These are phyloP conservation scores for Apiotrichum gracile DNA, from an alignment of 1,284 basidiomycete species.

Conservation along the genomic window DNA sequence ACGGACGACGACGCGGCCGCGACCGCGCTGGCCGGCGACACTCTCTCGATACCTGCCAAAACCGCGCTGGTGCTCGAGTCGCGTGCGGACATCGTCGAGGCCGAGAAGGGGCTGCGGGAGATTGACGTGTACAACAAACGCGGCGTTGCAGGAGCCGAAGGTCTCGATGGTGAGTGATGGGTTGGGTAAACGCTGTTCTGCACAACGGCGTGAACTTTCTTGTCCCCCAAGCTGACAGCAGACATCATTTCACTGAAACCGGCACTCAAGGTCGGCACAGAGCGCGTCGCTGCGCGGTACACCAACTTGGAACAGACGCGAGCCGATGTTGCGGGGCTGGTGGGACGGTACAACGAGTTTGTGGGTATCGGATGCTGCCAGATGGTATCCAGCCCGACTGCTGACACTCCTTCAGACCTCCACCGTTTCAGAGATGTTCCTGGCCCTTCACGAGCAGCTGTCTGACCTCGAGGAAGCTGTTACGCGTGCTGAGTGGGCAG, in stretches of 20 bases:
- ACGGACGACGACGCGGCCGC: background rate
- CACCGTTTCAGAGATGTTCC: conserved; percentile 39
- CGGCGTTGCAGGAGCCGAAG: conserved; percentile 33
- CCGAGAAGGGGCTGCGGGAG: conserved; percentile 38
- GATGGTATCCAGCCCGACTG: background rate
- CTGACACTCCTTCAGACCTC: conserved; percentile 23
- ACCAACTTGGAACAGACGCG: conserved; percentile 18
- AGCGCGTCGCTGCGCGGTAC: conserved; percentile 5
- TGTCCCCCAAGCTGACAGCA: conserved; percentile 12
- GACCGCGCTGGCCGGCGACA: conserved; percentile 11
- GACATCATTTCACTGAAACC: conserved; percentile 26
- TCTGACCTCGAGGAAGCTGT: conserved; percentile 34
- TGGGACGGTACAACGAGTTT: conserved; percentile 34
- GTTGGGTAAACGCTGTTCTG: background rate
- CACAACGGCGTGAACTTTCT: too few species aligned
- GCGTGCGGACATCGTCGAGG: conserved; percentile 27
- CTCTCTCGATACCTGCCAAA: conserved; percentile 27
- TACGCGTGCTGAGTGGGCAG: conserved; percentile 24
- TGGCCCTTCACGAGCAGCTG: conserved; percentile 35
- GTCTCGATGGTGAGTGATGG: conserved; percentile 30
- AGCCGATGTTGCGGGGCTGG: conserved; percentile 22
- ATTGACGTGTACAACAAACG: conserved; percentile 27
- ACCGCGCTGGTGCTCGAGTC: conserved; percentile 35
- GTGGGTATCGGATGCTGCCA: conserved; percentile 18
- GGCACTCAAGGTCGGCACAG: conserved; percentile 13